Percentiles rank a stretch among this genome's conserved stretches.
phyloP scores from a whole-genome alignment of 768 basidiomycete genomes.

The Suillus brevipes region DNA sequence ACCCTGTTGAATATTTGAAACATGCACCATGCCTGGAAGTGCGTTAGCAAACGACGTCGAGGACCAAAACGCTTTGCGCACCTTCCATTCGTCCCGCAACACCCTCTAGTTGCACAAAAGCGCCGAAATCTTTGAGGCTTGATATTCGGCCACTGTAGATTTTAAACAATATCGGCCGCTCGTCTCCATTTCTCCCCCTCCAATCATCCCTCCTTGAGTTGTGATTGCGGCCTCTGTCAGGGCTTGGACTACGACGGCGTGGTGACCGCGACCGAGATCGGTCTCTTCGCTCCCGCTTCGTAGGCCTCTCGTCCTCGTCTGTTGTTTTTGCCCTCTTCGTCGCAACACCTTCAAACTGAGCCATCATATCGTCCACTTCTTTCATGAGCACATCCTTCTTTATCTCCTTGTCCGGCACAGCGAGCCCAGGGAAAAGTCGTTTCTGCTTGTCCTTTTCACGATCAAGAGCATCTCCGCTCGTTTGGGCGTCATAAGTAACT shows the following conservation, averaged over 20 bases:
- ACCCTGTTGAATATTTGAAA: conserved; percentile 87
- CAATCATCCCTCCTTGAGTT: conserved; percentile 43
- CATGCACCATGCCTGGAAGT: conserved; percentile 88
- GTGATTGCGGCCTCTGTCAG: conserved; percentile 54
- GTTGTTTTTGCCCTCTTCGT: conserved; percentile 57
- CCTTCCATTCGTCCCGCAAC: conserved; percentile 86
- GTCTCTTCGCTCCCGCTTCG: conserved; percentile 63
- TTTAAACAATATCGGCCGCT: conserved; percentile 88
- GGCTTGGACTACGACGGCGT: conserved; percentile 56
- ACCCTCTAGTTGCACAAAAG: conserved; percentile 90
- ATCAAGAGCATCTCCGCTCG: conserved; percentile 30
- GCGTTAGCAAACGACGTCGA: conserved; percentile 9
- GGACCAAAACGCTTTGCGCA: conserved; percentile 37
- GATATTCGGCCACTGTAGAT: conserved; percentile 88
- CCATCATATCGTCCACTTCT: conserved; percentile 90
- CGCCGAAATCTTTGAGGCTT: conserved; percentile 92
- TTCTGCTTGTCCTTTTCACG: conserved; percentile 74
- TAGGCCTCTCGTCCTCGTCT: conserved; percentile 42
- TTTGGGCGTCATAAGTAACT: conserved; percentile 40
- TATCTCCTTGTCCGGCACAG: conserved; percentile 69
- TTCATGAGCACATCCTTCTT: conserved; percentile 81
- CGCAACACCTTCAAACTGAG: conserved; percentile 66
- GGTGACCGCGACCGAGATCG: conserved; percentile 47
- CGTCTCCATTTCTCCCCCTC: conserved; percentile 43
- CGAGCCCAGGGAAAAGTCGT: conserved; percentile 88